Base-by-base conservation (phyloP, 768 basidiomycete genomes). In the Lactifluus hygrophoroides region DNA sequence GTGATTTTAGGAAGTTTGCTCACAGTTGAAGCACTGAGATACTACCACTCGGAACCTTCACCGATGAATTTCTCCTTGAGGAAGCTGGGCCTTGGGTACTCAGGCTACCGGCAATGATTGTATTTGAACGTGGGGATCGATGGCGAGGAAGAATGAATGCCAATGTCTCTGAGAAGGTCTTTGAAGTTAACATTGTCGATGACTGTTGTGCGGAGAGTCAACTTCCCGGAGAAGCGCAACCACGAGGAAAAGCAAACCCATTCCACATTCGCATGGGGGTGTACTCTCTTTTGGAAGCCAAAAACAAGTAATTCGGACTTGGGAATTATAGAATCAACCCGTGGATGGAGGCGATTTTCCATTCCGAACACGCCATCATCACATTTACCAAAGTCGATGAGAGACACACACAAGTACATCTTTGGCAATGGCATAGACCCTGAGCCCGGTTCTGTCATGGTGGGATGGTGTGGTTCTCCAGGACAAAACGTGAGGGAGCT, bases 301-400 rank as follows among this genome's bases (percentile, higher is more conserved):
- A 71, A 75, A 1, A 67, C 62, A 17, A 69, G 56, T 19, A 73
- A 60, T 49, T 71, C 63, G 0, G 77, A 77, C 57, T 71, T 76
- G 0, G 77, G 77, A 2, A 66, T 42, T 6, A 71, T 60, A 34
- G 57, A 64, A 54, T 75, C 77, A 73, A 56, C 38, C 54, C 23
- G 54, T 25, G 28, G n/a, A 42, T 23, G 7, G n/a, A 3, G 34
- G 40, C 37, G 32, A 21, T 42, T 46, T 34, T 56, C 38, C 23
- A 50, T 37, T 25, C 42, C 44, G 42, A 27, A 54, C 3, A 51
- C 16, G 17, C 19, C 43, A 25, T 42, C 45, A 52, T 56, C 60
- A 53, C 55, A 53, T 51, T 57, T 52, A 6, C 57, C 61, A 38
- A 55, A 53, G 40, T 59, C 49, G 32, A 65, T 47, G 42, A 55